Base-by-base conservation (phyloP, 2,329 filamentous ascomycete genomes). In the Fusarium sp. region DNA sequence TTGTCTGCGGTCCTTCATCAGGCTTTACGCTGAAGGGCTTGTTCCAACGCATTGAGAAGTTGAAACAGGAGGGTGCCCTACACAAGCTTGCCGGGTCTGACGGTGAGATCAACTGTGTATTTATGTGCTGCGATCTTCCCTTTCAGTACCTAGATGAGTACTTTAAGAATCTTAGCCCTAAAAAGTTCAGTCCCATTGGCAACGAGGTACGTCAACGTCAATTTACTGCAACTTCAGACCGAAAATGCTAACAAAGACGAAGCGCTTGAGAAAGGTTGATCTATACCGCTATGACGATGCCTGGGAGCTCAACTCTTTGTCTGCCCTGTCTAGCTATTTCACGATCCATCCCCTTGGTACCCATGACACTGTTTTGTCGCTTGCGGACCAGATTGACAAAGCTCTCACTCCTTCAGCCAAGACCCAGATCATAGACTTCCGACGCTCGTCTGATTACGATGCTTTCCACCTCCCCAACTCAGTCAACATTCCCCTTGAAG, bases 121-220 rank as follows among this genome's bases (percentile, higher is more conserved):
- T 88, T 70, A 75, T 87, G 29, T 88, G 85, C 71, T 86, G 84
- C 57, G 86, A 88, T 60, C 72, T 88, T 19, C 86, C 86, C 1
- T 88, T 87, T 64, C 85, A 88, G 68, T 88, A 88, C 63, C 77
- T 88, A 44, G 77, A 81, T 29, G 82, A 84, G 64, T 87, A 88
- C 68, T 88, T 86, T 58, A 75, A 81, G 41, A 86, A 85, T 58
- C 72, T 87, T 7, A 79, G 77, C 1, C 65, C 76, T 1, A 75
- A 79, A 13, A 73, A 81, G 45, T 86, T 86, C 69, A 79, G 76
- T 26, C 74, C 79, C 1, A 80, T 86, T 31, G 73, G 74, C 15
- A 75, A 76, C 19, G 78, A 83, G 66, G 76, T 77, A 58, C 9
- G 71, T 46, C 0, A 8, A 58, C 9, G 71, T 46, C 0, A 8